Base-by-base conservation (phyloP, 805 yeast species). In the Scheffersomyces amazonensis region DNA sequence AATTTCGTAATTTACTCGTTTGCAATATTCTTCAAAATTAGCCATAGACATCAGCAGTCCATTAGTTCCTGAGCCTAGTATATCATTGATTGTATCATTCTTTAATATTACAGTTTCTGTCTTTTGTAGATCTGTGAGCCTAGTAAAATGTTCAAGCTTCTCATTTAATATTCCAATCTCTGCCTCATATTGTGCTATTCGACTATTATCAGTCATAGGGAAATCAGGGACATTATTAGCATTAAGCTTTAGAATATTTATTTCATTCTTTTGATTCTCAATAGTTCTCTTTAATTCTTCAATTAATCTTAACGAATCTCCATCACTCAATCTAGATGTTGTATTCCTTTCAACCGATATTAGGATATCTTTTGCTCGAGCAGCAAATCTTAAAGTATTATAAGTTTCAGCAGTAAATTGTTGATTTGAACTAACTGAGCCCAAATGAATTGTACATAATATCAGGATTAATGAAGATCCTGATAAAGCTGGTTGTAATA, bases 311-410 rank as follows among this genome's bases (percentile, higher is more conserved):
- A 43, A 16, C 2, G 59, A 35, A 34, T 65, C 73, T 32, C 75
- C 76, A 12, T 72, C 81, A 1, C 56, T 55, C 2, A 62, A 54
- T 28, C 59, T 51, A 16, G 51, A 34, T 19, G 55, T 44, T 47
- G 71, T 76, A 48, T 74, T 73, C 41, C 75, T 75, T 36, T 75
- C 75, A 5, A 87, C 95, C 38, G 71, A 74, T 50, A 90, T 73
- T 10, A 80, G 71, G 35, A 93, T 80, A 56, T 91, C 88, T 53
- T 89, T 90, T 1, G 98, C 97, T 43, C 96, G 70, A 0, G 96
- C 86, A 0, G 96, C 98, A 66, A 93, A 93, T 36, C 98, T 65
- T 18, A 93, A 68, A 0, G 98, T 90, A 56, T 87, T 88, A 28
- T 81, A 68, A 0, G 97, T 87, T 56, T 91, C 98, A 0, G 86